phyloP scores from a whole-genome alignment of 2,329 filamentous ascomycete species.

The Pezicula rhizophila region DNA sequence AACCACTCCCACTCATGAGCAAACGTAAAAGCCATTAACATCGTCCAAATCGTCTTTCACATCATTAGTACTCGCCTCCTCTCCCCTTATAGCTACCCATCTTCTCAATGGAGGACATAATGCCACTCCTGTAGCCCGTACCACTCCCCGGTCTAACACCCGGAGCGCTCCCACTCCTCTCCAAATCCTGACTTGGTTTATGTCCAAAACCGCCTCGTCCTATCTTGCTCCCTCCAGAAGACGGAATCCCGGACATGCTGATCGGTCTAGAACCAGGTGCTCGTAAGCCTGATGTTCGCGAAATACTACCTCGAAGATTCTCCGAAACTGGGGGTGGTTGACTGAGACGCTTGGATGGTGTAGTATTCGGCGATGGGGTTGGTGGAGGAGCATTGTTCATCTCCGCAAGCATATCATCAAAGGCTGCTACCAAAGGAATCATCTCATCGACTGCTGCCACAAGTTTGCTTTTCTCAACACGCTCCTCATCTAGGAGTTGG shows the following conservation, averaged over 20 bases:
- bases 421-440: conserved; percentile 58
- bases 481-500: conserved; percentile 63
- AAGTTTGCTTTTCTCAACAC: conserved; percentile 78
- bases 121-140: conserved; percentile 53
- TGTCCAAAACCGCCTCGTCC: conserved; percentile 26
- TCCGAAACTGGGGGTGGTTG: conserved; percentile 33
- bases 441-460: conserved; percentile 79
- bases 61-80: conserved; percentile 8
- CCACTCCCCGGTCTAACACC: conserved; percentile 23
- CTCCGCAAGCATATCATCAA: conserved; percentile 28
- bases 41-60: neutral
- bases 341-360: conserved; percentile 13
- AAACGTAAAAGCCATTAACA: no score
- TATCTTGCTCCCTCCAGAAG: conserved; percentile 41
- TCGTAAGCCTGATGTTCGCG: conserved; percentile 51
- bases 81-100: conserved; percentile 60
- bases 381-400: conserved; percentile 19
- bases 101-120: conserved; percentile 81
- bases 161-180: conserved; percentile 31
- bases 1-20: neutral
- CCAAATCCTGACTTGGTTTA: conserved; percentile 13
- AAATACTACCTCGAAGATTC: conserved; percentile 48
- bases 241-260: conserved; percentile 30
- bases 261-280: conserved; percentile 40
- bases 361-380: conserved; percentile 1